These are phyloP conservation scores for Globisporangium spinosum DNA, from an alignment of 352 stramenopile genomes.

Conservation along the genomic window DNA sequence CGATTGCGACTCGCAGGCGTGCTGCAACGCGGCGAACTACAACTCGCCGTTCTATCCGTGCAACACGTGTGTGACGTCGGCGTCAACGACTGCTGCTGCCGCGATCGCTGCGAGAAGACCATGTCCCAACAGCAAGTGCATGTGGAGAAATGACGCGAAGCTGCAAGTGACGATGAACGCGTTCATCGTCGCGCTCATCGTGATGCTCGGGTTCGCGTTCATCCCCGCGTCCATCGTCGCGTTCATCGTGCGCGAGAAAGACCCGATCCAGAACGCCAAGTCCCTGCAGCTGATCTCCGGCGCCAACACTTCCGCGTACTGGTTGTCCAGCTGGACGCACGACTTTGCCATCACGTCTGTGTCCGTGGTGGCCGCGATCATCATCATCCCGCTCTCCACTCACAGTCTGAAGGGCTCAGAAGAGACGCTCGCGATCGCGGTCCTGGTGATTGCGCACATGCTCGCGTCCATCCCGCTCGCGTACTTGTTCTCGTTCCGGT, in stretches of 20 bases:
- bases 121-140: conserved; percentile 22
- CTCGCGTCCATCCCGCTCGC: conserved; percentile 23
- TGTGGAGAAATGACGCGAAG: conserved; percentile 31
- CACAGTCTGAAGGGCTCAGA: conserved; percentile 12
- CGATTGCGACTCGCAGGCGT: conserved; percentile 28
- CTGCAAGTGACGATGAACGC: conserved; percentile 38
- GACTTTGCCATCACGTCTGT: conserved; percentile 28
- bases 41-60: conserved; percentile 37
- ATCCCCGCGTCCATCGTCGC: conserved; percentile 35
- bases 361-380: conserved; percentile 22
- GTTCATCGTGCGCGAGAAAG: conserved; percentile 41
- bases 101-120: conserved; percentile 8
- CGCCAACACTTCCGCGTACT: conserved; percentile 32
- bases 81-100: conserved; percentile 9
- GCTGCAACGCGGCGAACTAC: conserved; percentile 30
- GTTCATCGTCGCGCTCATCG: conserved; percentile 29
- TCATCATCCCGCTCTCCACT: conserved; percentile 25
- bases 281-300: conserved; percentile 37
- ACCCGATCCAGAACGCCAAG: conserved; percentile 43
- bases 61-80: conserved; percentile 20
- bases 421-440: conserved; percentile 16
- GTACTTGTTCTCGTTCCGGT: conserved; percentile 31
- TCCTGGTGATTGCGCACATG: conserved; percentile 20
- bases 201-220: conserved; percentile 41
- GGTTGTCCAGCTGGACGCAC: conserved; percentile 34